Percentiles rank a stretch among this genome's conserved stretches.
phyloP scores from a whole-genome alignment of 2,329 filamentous ascomycete genomes.

The Xylariaceae sp. region DNA sequence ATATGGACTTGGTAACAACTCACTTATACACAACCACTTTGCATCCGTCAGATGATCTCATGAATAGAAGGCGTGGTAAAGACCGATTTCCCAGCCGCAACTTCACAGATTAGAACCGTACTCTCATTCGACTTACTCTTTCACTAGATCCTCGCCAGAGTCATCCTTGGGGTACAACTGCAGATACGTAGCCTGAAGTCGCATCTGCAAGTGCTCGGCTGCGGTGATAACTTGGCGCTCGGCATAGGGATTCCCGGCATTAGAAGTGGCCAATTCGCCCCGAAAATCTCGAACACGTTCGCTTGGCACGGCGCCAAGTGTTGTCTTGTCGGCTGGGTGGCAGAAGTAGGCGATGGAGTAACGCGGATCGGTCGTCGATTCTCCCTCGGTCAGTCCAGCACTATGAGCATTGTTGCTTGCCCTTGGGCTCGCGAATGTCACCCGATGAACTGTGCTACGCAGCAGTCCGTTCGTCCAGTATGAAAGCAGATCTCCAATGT shows the following conservation, averaged over 20 bases:
- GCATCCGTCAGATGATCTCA: no score
- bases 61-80: no score
- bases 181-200: constrained; percentile 55
- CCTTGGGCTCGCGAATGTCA: constrained; percentile 59
- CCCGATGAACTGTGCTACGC: constrained; percentile 82
- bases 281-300: constrained; percentile 44
- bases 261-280: constrained; percentile 19
- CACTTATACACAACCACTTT: no score
- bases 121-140: not conserved
- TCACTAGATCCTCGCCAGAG: constrained; percentile 6
- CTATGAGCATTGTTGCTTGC: constrained; percentile 20
- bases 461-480: constrained; percentile 91
- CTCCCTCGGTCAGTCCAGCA: constrained; percentile 37
- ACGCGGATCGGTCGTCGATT: constrained; percentile 46
- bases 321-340: constrained; percentile 52
- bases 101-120: not conserved
- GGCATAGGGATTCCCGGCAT: constrained; percentile 42
- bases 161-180: constrained; percentile 46
- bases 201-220: constrained; percentile 57
- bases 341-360: constrained; percentile 67
- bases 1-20: no score
- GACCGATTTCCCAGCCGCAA: not conserved
- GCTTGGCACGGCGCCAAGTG: constrained; percentile 56
- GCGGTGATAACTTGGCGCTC: constrained; percentile 56
- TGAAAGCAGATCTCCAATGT: constrained; percentile 64